These are phyloP conservation scores for Entomortierella beljakovae DNA, from an alignment of 192 early-diverging fungal species.

Conservation along the genomic window DNA sequence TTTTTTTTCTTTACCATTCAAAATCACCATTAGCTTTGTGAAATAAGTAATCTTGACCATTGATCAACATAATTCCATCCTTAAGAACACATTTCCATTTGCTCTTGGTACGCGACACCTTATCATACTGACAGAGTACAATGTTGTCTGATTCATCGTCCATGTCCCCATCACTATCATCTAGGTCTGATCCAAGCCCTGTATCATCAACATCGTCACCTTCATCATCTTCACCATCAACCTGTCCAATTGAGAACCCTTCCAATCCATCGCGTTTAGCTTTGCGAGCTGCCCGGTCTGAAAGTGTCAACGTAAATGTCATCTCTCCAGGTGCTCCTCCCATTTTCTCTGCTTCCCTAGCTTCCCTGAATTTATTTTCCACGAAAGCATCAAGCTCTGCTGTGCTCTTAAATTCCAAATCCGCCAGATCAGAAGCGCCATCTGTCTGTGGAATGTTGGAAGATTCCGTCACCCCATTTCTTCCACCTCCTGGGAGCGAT, in stretches of 20 bases:
- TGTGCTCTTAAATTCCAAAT: constrained; percentile 75
- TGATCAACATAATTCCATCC: constrained; percentile 96
- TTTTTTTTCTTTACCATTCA: constrained; percentile 81
- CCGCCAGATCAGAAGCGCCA: constrained; percentile 70
- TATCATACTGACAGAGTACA: constrained; percentile 42
- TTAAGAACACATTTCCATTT: constrained; percentile 99
- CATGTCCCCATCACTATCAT: constrained; percentile 50
- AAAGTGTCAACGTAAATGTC: constrained; percentile 46
- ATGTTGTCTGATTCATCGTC: constrained; percentile 52
- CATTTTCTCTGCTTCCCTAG: constrained; percentile 5
- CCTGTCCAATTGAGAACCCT: constrained; percentile 22
- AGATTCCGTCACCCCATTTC: constrained; percentile 60
- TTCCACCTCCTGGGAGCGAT: constrained; percentile 34
- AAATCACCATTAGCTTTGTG: constrained; percentile 95
- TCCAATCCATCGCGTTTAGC: constrained; percentile 33
- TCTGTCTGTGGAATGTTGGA: constrained; percentile 77
- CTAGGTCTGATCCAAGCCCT: constrained; percentile 48
- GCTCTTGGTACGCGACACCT: constrained; percentile 94
- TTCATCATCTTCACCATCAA: constrained; percentile 40
- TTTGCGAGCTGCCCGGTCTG: constrained; percentile 44
- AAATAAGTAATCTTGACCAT: constrained; percentile 96
- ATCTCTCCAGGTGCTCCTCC: constrained; percentile 29
- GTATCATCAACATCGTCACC: constrained; percentile 42
- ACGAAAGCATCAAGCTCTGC: constrained; percentile 39
- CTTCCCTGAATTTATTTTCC: constrained; percentile 29